phyloP scores from a whole-genome alignment of 805 yeast species.

The Maudiozyma serrabonitensis region DNA sequence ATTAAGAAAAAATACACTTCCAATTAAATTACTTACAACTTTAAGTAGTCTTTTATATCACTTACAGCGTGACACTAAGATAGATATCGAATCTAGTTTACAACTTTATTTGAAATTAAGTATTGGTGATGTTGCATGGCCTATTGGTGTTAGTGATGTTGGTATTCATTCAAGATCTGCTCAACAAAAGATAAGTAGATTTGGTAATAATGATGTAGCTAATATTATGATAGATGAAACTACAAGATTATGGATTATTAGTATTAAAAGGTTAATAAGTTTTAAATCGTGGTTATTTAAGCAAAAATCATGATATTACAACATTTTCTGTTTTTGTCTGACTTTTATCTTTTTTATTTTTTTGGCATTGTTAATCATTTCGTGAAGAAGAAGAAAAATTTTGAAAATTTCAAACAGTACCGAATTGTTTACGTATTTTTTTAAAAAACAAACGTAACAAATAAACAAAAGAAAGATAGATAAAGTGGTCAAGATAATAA shows the following conservation, averaged over 20 bases:
- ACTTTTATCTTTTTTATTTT: no score
- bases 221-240: conserved; percentile 72
- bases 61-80: conserved; percentile 36
- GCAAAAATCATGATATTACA: not conserved
- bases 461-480: not conserved
- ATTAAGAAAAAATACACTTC: conserved; percentile 37
- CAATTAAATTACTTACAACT: conserved; percentile 38
- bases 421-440: no score
- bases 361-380: no score
- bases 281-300: conserved; percentile 24
- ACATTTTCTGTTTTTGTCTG: no score
- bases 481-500: not conserved
- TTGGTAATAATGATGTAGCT: conserved; percentile 35
- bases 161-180: conserved; percentile 73
- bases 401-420: no score
- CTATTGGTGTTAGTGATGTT: conserved; percentile 71
- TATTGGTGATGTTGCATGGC: conserved; percentile 88
- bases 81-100: conserved; percentile 28
- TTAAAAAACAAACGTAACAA: not conserved
- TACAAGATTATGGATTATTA: conserved; percentile 69
- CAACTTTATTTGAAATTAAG: conserved; percentile 67
- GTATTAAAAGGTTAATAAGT: conserved; percentile 63
- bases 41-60: conserved; percentile 51
- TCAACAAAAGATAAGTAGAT: conserved; percentile 41
- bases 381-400: no score